Conservation (phyloP, 441 rosid species). For the Brassica balearica region DNA sequence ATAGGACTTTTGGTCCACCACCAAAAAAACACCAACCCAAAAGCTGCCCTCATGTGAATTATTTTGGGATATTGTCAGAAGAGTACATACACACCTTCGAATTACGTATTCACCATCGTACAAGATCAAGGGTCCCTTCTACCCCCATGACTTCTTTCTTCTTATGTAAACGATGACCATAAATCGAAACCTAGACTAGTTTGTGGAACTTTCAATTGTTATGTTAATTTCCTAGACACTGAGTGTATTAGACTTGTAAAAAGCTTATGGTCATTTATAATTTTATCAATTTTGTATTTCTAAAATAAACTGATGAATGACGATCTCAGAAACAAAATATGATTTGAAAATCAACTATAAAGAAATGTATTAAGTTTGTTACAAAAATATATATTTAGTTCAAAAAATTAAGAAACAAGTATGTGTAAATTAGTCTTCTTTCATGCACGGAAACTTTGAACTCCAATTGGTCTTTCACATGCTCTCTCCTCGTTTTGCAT, state of each 20-base stretch:
- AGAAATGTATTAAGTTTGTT: not conserved
- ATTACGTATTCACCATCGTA: constrained; percentile 24
- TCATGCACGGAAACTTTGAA: not conserved
- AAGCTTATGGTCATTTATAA: not conserved
- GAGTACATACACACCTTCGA: constrained; percentile 26
- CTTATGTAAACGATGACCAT: not conserved
- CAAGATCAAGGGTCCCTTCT: constrained; percentile 28
- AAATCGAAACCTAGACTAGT: not conserved
- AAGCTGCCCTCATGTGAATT: constrained; percentile 45
- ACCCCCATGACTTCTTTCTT: not conserved
- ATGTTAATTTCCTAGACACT: not conserved
- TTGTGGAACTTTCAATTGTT: not conserved
- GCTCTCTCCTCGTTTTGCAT: constrained; percentile 1
- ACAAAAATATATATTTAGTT: not conserved
- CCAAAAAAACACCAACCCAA: constrained; percentile 16
- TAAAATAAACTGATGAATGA: not conserved
- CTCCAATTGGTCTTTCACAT: not conserved
- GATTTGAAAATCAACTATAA: not conserved
- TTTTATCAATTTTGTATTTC: not conserved
- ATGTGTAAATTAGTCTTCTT: not conserved
- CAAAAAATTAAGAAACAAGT: not conserved
- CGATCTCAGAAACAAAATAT: not conserved
- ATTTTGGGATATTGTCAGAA: constrained; percentile 42
- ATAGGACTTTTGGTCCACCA: constrained; percentile 34
- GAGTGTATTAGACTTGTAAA: not conserved